Base-by-base conservation (phyloP, 768 basidiomycete species). In the Boletus tomentosulus region DNA sequence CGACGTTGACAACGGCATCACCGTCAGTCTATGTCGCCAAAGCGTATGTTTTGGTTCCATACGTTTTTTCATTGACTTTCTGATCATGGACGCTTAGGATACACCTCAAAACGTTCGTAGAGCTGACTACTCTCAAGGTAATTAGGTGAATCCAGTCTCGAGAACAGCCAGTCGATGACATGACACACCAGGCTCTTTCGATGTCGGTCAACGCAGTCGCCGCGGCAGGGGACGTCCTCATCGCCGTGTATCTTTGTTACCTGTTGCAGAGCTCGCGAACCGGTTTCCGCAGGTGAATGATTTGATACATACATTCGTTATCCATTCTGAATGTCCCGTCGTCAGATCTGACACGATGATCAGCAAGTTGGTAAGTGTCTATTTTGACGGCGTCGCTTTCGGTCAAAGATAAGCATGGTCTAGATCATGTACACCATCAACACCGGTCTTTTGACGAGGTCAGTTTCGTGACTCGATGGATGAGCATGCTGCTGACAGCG, bases 201-300 rank as follows among this genome's bases (percentile, higher is more conserved):
- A 79, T 82, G 48, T 71, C 81, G 1, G 76, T 84, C 58, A 83
- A 84, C 55, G 83, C 76, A 1, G 65, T 81, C 12, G 79, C 80
- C 1, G 80, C 79, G 1, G 71, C 71, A 15, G 73, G 74, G 1
- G 83, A 84, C 46, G 70, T 82, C 15, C 62, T 79, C 8, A 84
- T 84, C 35, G 80, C 83, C 1, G 52, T 50, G 0, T 74, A 73
- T 27, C 72, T 84, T 6, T 78, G 77, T 42, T 57, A 61, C 27
- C 53, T 84, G 57, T 68, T 84, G 39, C 76, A 80, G 35, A 69
- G 57, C 19, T 76, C 79, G 3, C 72, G 80, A 12, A 82, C 82
- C 8, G 80, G 81, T 5, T 81, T 82, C 67, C 74, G 74, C 48
- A 78, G 71, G 80, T 66, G 15, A 38, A 1, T 45, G 27, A 19